phyloP scores from a whole-genome alignment of 2,329 filamentous ascomycete species.

The Tolypocladium tropicale region DNA sequence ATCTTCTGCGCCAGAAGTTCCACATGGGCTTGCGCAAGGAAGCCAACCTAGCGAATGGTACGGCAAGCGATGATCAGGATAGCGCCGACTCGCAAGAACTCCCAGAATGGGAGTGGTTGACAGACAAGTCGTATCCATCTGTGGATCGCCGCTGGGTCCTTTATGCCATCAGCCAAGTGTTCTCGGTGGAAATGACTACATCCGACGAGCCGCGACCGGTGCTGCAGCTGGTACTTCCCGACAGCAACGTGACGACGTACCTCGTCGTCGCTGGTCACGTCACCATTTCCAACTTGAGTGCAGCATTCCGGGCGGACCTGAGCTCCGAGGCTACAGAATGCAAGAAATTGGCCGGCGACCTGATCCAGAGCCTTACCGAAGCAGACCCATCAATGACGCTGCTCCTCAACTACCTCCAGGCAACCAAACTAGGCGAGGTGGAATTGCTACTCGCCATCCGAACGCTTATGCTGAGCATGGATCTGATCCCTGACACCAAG shows the following conservation, averaged over 20 bases:
- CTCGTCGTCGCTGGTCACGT: slow-evolving; percentile 51
- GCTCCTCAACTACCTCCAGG: slow-evolving; percentile 53
- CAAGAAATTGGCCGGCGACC: slow-evolving; percentile 45
- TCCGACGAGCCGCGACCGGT: slow-evolving; percentile 24
- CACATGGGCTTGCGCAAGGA: slow-evolving; percentile 25
- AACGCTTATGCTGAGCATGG: slow-evolving; percentile 58
- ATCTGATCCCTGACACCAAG: slow-evolving; percentile 37
- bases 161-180: slow-evolving; percentile 51
- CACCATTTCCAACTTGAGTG: slow-evolving; percentile 46
- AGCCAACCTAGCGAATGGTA: slow-evolving; percentile 9
- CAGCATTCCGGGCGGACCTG: slow-evolving; percentile 42
- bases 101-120: slow-evolving; percentile 42
- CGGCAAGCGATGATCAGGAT: slow-evolving; percentile 6
- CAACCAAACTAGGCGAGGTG: slow-evolving; percentile 52
- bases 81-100: slow-evolving; percentile 14
- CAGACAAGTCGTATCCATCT: slow-evolving; percentile 34
- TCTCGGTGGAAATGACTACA: slow-evolving; percentile 38
- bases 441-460: slow-evolving; percentile 60
- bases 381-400: slow-evolving; percentile 61
- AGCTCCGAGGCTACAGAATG: slow-evolving; percentile 30
- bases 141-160: slow-evolving; percentile 57
- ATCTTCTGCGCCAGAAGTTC: slow-evolving; percentile 38
- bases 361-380: slow-evolving; percentile 51
- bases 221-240: slow-evolving; percentile 29
- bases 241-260: slow-evolving; percentile 47